Base-by-base conservation (phyloP, 2,329 filamentous ascomycete genomes). In the Phoma sp. region DNA sequence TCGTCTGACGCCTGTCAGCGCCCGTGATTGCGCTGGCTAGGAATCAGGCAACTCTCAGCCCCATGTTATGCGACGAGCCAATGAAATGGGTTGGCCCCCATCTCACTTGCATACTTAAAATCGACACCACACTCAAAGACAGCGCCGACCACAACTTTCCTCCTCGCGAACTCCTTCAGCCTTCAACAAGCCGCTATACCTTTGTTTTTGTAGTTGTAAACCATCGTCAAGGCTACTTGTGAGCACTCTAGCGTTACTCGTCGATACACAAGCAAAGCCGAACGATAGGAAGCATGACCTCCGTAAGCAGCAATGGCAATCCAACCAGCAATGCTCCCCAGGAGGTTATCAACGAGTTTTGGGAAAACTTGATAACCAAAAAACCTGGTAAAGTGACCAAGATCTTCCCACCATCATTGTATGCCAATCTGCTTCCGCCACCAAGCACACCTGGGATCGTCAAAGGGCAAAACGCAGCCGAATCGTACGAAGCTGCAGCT, bases 401-500 rank as follows among this genome's bases (percentile, higher is more conserved):
- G 1, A 81, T 92, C 37, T 83, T 92, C 14, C 90, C 90, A 0
- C 80, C 84, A 42, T 89, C 87, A 61, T 78, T 83, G 4, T 87
- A 88, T 66, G 81, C 83, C 20, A 81, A 86, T 36, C 62, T 74
- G 2, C 65, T 74, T 7, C 67, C 70, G 11, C 55, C 63, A 1
- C 53, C 57, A 28, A 53, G 45, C 80, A 80, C 61, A 20, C 36
- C 56, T 4, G 83, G 84, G 18, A 80, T 83, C 15, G 80, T 80
- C 78, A 66, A 62, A 40, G 88, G 88, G 56, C 84, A 87, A 69
- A 80, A 86, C 28, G 76, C 88, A 0, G 80, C 83, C 18, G 82
- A 84, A 17, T 91, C 88, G 0, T 93, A 91, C 69, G 85, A 91
- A 53, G 84, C 89, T 63, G 90, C 90, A 0, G 86, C 83, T 1